Evolutionary conservation across 495 filamentous ascomycete genomes (phyloP).

Genomic region (Hypomontagnella monticulosa): DNA sequence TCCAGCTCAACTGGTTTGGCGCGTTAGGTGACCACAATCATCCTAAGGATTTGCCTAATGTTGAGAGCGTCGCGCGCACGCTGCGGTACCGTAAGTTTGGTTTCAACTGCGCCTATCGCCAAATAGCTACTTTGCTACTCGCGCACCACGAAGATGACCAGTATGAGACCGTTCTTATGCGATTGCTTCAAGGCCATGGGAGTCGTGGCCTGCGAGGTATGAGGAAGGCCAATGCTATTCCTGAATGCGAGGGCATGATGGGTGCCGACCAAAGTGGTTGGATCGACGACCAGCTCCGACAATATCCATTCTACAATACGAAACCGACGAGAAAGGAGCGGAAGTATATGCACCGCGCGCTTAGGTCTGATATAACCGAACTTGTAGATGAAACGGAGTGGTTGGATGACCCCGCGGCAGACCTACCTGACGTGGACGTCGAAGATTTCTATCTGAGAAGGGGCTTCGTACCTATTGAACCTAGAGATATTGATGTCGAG

Average conservation of each 20-base stretch:
- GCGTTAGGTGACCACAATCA: conserved; percentile 28
- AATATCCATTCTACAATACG: conserved; percentile 43
- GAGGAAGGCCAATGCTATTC: conserved; percentile 68
- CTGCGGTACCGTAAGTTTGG: conserved; percentile 79
- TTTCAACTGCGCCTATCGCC: conserved; percentile 59
- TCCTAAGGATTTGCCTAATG: conserved; percentile 62
- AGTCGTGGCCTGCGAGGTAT: conserved; percentile 78
- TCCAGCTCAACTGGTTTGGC: conserved; percentile 52
- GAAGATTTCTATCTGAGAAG: conserved; percentile 32
- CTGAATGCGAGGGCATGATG: conserved; percentile 81
- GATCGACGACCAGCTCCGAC: conserved; percentile 49
- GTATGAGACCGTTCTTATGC: conserved; percentile 85
- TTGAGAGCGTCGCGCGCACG: conserved; percentile 82
- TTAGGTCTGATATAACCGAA: conserved; percentile 35
- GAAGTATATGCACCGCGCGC: conserved; percentile 26
- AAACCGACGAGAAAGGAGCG: conserved; percentile 23
- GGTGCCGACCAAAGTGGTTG: conserved; percentile 75
- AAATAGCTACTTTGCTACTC: conserved; percentile 68
- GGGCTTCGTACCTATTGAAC: conserved; percentile 6
- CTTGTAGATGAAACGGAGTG: conserved; percentile 11
- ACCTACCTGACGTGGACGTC: conserved; percentile 39
- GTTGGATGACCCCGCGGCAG: conserved; percentile 17
- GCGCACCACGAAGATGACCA: conserved; percentile 90
- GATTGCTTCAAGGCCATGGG: conserved; percentile 69
- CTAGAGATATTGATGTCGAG: conserved; percentile 58